These are phyloP conservation scores for Auxenochlorella pyrenoidosa DNA, from an alignment of 139 green algal species.

Conservation along the genomic window DNA sequence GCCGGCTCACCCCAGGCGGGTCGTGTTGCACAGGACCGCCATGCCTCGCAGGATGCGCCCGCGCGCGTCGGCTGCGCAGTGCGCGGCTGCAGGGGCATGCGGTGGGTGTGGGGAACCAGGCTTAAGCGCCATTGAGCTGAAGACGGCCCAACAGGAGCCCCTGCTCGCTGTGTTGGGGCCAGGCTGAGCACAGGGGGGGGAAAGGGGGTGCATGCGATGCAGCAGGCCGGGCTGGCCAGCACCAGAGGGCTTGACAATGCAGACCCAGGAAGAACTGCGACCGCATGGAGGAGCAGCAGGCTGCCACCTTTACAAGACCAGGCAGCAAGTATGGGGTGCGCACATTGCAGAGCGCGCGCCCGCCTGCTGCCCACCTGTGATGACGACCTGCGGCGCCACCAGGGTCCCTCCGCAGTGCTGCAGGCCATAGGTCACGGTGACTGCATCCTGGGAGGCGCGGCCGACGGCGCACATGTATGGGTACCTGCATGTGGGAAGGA, in stretches of 20 bases:
- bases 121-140: background rate
- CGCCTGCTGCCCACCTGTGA: background rate
- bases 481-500: background rate
- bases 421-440: background rate
- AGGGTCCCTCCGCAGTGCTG: slow-evolving; percentile 1
- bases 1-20: background rate
- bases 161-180: background rate
- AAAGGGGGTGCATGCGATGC: background rate
- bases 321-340: too few relatives aligned
- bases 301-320: too few relatives aligned
- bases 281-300: too few relatives aligned
- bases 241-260: too few relatives aligned
- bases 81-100: background rate
- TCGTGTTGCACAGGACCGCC: slow-evolving; percentile 16
- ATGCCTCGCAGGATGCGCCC: background rate
- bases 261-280: too few relatives aligned
- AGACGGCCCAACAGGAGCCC: too few relatives aligned
- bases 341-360: too few relatives aligned
- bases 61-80: background rate
- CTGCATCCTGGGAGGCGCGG: background rate
- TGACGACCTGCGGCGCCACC: background rate
- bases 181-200: background rate
- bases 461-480: slow-evolving; percentile 14
- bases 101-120: background rate
- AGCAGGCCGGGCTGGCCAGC: too few relatives aligned